Conservation (phyloP, 176 grass and related monocot species). For the Ampelocalamus luodianensis region DNA sequence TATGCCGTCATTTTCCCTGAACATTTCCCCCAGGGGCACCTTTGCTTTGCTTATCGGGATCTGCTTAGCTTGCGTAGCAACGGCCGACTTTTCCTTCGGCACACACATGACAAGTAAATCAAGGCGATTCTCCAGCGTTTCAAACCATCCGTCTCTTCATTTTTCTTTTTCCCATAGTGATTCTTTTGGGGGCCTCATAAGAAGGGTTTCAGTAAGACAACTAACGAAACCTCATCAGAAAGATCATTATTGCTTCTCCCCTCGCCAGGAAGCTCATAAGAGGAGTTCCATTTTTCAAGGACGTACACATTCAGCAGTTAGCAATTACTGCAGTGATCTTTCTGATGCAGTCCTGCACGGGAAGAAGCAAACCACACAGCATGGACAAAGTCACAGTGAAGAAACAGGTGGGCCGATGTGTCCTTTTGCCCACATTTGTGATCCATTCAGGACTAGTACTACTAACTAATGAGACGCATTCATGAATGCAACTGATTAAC, state of each 20-base stretch:
- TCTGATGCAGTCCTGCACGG: neutral
- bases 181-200: neutral
- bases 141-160: neutral
- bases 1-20: neutral
- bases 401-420: neutral
- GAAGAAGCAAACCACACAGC: neutral
- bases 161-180: neutral
- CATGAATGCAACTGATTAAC: neutral
- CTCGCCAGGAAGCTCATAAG: neutral
- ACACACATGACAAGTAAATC: neutral
- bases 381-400: neutral
- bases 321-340: neutral
- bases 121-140: neutral
- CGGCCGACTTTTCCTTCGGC: neutral
- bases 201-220: too few species aligned
- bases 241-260: neutral
- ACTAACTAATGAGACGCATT: neutral
- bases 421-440: neutral
- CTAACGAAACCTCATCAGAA: neutral
- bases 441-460: neutral
- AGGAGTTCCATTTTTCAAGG: neutral
- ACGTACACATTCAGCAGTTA: neutral
- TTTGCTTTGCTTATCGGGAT: conserved; percentile 25
- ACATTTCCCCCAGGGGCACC: neutral
- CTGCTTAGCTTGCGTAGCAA: neutral